These are phyloP conservation scores for Suaeda aralocaspica DNA, from an alignment of 148 eudicot genomes.

Conservation along the genomic window DNA sequence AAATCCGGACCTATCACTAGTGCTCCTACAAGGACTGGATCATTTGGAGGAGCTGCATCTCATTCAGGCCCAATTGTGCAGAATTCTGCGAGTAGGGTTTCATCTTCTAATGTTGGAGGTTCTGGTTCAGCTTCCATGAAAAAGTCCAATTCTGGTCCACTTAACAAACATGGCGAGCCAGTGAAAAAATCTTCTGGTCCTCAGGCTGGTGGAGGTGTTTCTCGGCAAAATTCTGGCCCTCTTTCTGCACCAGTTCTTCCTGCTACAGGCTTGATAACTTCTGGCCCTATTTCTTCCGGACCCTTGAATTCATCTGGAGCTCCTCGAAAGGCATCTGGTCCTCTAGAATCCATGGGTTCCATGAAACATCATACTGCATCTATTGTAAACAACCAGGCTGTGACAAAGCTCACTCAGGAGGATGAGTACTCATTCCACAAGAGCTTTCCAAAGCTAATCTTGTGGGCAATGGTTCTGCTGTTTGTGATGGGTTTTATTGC, in stretches of 20 bases:
- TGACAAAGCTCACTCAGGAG: slow-evolving; percentile 71
- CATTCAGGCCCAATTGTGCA: slow-evolving; percentile 78
- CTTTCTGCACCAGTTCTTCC: slow-evolving; percentile 65
- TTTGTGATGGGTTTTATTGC: slow-evolving; percentile 97
- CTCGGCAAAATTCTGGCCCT: slow-evolving; percentile 86
- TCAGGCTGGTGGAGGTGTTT: slow-evolving; percentile 44
- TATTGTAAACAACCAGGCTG: slow-evolving; percentile 63
- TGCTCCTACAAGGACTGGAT: slow-evolving; percentile 77
- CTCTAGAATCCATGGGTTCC: slow-evolving; percentile 55
- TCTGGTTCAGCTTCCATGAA: slow-evolving; percentile 58
- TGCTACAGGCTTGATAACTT: slow-evolving; percentile 85
- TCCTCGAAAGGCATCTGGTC: slow-evolving; percentile 77
- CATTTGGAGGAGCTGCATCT: slow-evolving; percentile 70
- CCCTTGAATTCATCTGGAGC: slow-evolving; percentile 86
- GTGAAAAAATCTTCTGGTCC: slow-evolving; percentile 82
- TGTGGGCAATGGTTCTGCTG: slow-evolving; percentile 76
- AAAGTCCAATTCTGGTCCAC: slow-evolving; percentile 85
- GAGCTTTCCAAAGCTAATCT: slow-evolving; percentile 72
- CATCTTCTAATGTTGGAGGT: slow-evolving; percentile 46
- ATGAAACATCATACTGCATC: slow-evolving; percentile 56
- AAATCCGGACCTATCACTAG: slow-evolving; percentile 75
- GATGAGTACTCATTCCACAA: slow-evolving; percentile 68
- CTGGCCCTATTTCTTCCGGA: slow-evolving; percentile 85
- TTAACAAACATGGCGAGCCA: slow-evolving; percentile 84
- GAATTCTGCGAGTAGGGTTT: slow-evolving; percentile 50